Base-by-base conservation (phyloP, 169 alveolate genomes). In the Cryptosporidium sp. region DNA sequence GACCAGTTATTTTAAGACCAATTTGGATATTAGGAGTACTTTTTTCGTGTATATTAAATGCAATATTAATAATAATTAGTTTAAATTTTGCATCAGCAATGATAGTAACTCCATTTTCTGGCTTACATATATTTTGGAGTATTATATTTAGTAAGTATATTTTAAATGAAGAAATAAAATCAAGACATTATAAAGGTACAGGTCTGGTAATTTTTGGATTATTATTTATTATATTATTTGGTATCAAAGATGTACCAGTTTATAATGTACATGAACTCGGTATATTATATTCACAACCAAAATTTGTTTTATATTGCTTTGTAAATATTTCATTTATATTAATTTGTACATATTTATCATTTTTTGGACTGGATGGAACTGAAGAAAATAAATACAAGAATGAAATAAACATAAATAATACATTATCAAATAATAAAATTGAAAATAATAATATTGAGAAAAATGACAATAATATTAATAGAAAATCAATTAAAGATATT, bases 51-150 rank as follows among this genome's bases (percentile, higher is more conserved):
- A 80, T 80, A 26, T 62, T 80, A 35, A 80, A 80, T 62, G 89
- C 75, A 42, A 65, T 80, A 42, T 44, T 80, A 44, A 42, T 65
- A 42, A 26, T 80, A 37, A 65, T 45, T 62, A 80, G 89, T 33
- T 44, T 80, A 29, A 60, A 65, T 48, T 80, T 44, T 80, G 75
- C 89, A 60, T 80, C 89, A 12, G 89, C 89, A 16, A 80, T 62
- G 73, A 48, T 80, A 21, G 75, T 80, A 5, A 80, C 89, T 44
- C 89, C 89, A 8, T 80, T 80, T 80, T 60, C 89, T 18, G 89
- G 89, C 0, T 80, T 80, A 65, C 89, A 80, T 62, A 80, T 80
- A 62, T 80, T 80, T 62, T 80, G 89, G 89, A 65, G 80, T 10
- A 62, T 80, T 42, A 42, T 80, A 62, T 80, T 80, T 31, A 65